phyloP scores from a whole-genome alignment of 306 rosid genomes.

The Fragaria iinumae region DNA sequence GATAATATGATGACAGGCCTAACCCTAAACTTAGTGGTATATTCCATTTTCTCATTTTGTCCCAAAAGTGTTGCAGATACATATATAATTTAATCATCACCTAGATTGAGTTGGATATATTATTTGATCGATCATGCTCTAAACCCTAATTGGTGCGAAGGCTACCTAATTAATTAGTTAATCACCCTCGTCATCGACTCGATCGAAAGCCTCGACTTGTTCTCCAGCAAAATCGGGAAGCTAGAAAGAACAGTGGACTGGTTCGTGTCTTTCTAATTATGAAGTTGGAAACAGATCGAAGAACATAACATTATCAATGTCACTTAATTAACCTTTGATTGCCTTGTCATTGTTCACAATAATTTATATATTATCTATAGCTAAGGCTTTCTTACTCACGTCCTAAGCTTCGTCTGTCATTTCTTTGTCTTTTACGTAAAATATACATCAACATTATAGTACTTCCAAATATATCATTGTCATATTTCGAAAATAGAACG shows the following conservation, averaged over 20 bases:
- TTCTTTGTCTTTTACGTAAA: not conserved
- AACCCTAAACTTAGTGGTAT: constrained; percentile 1
- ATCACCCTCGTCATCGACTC: constrained; percentile 29
- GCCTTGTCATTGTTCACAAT: constrained; percentile 3
- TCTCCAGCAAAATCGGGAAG: constrained; percentile 32
- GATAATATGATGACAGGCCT: not conserved
- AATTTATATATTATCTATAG: not conserved
- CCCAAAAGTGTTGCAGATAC: not conserved
- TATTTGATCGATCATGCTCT: not conserved
- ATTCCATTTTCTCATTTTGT: not conserved
- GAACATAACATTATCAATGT: not conserved
- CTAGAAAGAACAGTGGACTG: not conserved
- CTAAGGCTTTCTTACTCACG: constrained; percentile 1
- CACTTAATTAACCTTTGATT: not conserved
- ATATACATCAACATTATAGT: not conserved
- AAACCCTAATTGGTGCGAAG: constrained; percentile 27
- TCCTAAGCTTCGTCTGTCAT: not conserved
- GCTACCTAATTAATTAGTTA: constrained; percentile 20
- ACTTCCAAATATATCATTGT: constrained; percentile 3
- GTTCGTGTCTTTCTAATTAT: not conserved
- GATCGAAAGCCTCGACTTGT: constrained; percentile 26
- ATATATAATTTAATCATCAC: not conserved
- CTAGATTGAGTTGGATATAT: not conserved
- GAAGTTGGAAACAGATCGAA: not conserved
- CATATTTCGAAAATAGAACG: not conserved